A percentile compares a stretch with the other conserved stretches of the same genome.
Conservation (phyloP, 176 grass and related monocot genomes). For the Carex parvula region DNA sequence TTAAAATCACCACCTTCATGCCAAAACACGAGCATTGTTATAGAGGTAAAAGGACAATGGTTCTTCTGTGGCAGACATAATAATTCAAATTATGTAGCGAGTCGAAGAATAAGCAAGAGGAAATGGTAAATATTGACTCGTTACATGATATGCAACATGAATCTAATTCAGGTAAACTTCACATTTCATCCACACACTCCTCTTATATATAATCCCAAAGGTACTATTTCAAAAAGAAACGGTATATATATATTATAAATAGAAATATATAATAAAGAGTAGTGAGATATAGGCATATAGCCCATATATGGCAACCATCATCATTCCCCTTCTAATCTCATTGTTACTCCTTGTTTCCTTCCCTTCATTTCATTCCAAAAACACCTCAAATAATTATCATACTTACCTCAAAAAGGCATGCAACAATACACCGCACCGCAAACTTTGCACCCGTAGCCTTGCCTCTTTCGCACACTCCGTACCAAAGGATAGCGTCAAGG, state of each 20-base stretch:
- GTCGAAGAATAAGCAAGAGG: not conserved
- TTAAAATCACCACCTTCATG: conserved; percentile 11
- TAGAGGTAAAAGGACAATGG: not conserved
- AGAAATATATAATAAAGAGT: not conserved
- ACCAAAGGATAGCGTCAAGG: not conserved
- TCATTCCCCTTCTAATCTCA: not conserved
- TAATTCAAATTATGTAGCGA: not conserved
- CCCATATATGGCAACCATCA: not conserved
- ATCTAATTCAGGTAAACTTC: not conserved
- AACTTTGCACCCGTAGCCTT: conserved; percentile 3
- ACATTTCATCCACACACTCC: not conserved
- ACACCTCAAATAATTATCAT: not conserved
- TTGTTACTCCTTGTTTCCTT: conserved; percentile 7
- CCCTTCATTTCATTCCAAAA: conserved; percentile 14
- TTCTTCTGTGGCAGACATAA: not conserved
- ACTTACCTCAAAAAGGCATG: conserved; percentile 6
- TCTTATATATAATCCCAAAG: not conserved
- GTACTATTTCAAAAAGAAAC: not conserved
- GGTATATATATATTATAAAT: not conserved
- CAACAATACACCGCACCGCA: not conserved
- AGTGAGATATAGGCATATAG: not conserved
- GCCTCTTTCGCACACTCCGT: not conserved
- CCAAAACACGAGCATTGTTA: not conserved
- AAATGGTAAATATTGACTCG: not conserved
- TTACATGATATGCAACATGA: not conserved